A percentile compares a stretch with the other conserved stretches of the same genome.
Evolutionary conservation across 352 stramenopile genomes (phyloP).

Genomic region (Globisporangium alternatum): DNA sequence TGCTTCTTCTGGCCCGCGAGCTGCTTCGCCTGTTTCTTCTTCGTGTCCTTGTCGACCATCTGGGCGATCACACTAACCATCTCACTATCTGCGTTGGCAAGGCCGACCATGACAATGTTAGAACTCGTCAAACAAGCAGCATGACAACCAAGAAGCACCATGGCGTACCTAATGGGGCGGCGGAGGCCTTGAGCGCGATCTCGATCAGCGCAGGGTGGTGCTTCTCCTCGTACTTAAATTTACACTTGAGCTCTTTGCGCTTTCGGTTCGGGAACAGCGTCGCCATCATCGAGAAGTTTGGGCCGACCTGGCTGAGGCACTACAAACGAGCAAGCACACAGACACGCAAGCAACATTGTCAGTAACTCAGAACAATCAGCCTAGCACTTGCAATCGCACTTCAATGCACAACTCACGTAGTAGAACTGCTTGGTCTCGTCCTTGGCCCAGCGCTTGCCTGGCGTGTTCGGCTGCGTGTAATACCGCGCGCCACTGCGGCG

Average conservation of each 20-base stretch:
- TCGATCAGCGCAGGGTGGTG: constrained; percentile 70
- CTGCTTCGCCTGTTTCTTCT: constrained; percentile 53
- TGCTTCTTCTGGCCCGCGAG: constrained; percentile 27
- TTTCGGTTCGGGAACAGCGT: constrained; percentile 81
- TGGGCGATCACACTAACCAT: constrained; percentile 78
- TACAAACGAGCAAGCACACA: constrained; percentile 11
- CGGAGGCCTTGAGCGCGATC: constrained; percentile 69
- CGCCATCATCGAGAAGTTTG: constrained; percentile 87
- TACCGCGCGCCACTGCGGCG: constrained; percentile 38
- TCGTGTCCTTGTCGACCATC: constrained; percentile 72
- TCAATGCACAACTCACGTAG: constrained; percentile 42
- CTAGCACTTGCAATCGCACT: neutral
- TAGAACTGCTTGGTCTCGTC: constrained; percentile 89
- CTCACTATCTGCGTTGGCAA: constrained; percentile 43
- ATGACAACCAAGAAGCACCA: neutral
- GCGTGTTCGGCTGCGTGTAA: constrained; percentile 37
- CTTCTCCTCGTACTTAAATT: constrained; percentile 89
- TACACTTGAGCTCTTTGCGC: constrained; percentile 82
- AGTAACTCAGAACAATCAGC: constrained; percentile 5
- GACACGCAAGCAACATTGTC: neutral
- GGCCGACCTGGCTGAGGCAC: constrained; percentile 79
- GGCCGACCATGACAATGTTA: neutral
- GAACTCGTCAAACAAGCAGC: neutral
- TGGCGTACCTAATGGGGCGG: constrained; percentile 47
- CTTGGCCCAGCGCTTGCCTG: constrained; percentile 67